Conservation (phyloP, 1,284 basidiomycete genomes). For the Ganoderma multipileum region DNA sequence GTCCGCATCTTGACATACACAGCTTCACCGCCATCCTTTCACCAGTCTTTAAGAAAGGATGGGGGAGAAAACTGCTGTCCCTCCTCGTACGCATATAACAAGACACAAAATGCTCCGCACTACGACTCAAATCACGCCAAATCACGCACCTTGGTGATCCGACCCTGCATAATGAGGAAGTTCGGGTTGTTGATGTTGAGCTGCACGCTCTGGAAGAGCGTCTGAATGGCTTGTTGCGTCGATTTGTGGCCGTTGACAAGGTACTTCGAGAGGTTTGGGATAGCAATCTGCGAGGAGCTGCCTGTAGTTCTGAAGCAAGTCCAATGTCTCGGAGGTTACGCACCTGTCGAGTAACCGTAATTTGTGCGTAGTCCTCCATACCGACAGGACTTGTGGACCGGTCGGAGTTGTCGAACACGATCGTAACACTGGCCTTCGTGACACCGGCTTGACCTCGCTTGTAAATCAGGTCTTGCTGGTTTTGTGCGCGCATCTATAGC, state of each 20-base stretch:
- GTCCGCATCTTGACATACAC: too few species aligned
- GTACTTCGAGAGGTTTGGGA: conserved; percentile 97
- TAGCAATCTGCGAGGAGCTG: conserved; percentile 68
- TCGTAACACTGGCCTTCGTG: conserved; percentile 97
- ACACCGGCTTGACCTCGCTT: conserved; percentile 98
- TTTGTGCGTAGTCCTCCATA: conserved; percentile 84
- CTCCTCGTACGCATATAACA: neutral
- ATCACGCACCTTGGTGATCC: conserved; percentile 81
- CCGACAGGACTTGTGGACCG: conserved; percentile 86
- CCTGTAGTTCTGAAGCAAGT: neutral
- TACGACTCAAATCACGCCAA: neutral
- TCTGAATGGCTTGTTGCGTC: conserved; percentile 88
- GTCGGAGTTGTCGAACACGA: conserved; percentile 99
- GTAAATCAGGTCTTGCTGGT: conserved; percentile 98
- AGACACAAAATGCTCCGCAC: neutral
- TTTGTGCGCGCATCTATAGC: conserved; percentile 89
- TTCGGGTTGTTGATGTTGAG: conserved; percentile 99
- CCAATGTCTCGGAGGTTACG: conserved; percentile 27
- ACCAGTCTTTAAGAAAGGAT: too few species aligned
- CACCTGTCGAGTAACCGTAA: conserved; percentile 97
- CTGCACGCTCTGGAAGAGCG: conserved; percentile 96
- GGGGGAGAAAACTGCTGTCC: too few species aligned
- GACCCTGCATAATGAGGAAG: conserved; percentile 99
- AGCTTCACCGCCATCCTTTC: too few species aligned
- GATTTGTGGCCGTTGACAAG: conserved; percentile 97